These are phyloP conservation scores for Grosmannia clavigera DNA, from an alignment of 2,329 filamentous ascomycete genomes.

Conservation along the genomic window DNA sequence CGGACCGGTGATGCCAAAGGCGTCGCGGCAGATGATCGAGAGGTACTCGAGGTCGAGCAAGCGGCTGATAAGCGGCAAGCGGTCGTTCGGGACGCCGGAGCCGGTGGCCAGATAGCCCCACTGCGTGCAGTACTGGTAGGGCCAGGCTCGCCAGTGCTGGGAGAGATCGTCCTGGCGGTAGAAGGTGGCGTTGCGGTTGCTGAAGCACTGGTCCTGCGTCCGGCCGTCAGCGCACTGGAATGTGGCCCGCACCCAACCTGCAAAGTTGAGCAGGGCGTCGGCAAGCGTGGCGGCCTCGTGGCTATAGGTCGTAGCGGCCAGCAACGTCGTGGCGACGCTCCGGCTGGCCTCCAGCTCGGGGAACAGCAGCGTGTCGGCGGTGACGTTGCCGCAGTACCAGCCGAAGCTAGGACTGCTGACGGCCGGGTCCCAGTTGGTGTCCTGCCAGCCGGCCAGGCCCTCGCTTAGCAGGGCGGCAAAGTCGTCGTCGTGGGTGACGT, in stretches of 20 bases:
- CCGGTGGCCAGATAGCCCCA: constrained; percentile 75
- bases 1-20: constrained; percentile 55
- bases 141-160: constrained; percentile 34
- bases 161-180: constrained; percentile 23
- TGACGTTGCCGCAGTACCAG: constrained; percentile 35
- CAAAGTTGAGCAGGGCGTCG: constrained; percentile 37
- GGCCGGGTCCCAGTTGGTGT: constrained; percentile 41
- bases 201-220: constrained; percentile 26
- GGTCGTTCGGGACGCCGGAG: constrained; percentile 49
- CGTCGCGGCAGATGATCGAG: constrained; percentile 48
- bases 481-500: constrained; percentile 31
- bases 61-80: constrained; percentile 61
- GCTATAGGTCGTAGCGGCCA: constrained; percentile 28
- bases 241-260: constrained; percentile 28
- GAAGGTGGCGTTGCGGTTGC: constrained; percentile 21
- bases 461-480: constrained; percentile 31
- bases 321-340: constrained; percentile 24
- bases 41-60: constrained; percentile 51
- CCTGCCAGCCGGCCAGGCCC: constrained; percentile 32
- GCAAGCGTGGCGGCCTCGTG: constrained; percentile 23
- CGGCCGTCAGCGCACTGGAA: constrained; percentile 14
- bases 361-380: constrained; percentile 28
- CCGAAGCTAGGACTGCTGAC: constrained; percentile 28
- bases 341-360: constrained; percentile 24
- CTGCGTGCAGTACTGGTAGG: constrained; percentile 44